These are phyloP conservation scores for Aspergillus sclerotiicarbonarius DNA, from an alignment of 495 filamentous ascomycete genomes.

Conservation along the genomic window DNA sequence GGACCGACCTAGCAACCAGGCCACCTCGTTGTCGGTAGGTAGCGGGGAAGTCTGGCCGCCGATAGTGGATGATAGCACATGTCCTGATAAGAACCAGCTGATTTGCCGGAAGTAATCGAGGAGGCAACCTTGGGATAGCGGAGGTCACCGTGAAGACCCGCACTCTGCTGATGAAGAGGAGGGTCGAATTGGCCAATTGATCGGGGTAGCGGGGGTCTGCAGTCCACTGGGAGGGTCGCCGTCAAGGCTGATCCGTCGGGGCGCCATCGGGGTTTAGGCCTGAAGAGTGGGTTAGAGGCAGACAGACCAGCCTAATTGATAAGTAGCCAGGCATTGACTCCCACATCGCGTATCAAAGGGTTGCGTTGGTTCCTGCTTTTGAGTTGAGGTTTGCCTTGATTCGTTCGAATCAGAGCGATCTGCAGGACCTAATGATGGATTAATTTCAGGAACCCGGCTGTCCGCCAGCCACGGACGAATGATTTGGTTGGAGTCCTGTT, in stretches of 20 bases:
- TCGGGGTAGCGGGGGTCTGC: slow-evolving; percentile 1
- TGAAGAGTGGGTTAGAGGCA: slow-evolving; percentile 4
- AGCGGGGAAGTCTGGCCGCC: slow-evolving; percentile 2
- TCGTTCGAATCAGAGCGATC: slow-evolving; percentile 11
- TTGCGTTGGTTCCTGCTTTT: slow-evolving; percentile 12
- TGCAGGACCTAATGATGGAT: background rate
- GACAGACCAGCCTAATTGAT: background rate
- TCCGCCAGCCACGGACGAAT: background rate
- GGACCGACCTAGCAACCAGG: background rate
- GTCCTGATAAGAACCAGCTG: slow-evolving; percentile 31
- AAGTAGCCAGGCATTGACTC: background rate
- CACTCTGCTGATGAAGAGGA: background rate
- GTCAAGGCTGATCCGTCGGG: slow-evolving; percentile 8
- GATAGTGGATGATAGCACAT: slow-evolving; percentile 29
- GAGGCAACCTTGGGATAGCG: slow-evolving; percentile 6
- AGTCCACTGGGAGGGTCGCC: slow-evolving; percentile 1
- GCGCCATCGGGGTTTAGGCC: slow-evolving; percentile 12
- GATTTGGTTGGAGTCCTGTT: background rate
- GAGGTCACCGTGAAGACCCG: slow-evolving; percentile 11
- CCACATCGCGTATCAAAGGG: slow-evolving; percentile 12
- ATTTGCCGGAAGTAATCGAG: slow-evolving; percentile 25
- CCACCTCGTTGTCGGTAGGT: background rate
- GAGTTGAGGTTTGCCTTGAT: background rate
- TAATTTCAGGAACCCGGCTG: background rate
- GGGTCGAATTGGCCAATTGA: slow-evolving; percentile 19